Percentiles rank a stretch among this genome's conserved stretches.
Evolutionary conservation across 2,329 filamentous ascomycete species (phyloP).

Genomic region (Shiraia sp.): DNA sequence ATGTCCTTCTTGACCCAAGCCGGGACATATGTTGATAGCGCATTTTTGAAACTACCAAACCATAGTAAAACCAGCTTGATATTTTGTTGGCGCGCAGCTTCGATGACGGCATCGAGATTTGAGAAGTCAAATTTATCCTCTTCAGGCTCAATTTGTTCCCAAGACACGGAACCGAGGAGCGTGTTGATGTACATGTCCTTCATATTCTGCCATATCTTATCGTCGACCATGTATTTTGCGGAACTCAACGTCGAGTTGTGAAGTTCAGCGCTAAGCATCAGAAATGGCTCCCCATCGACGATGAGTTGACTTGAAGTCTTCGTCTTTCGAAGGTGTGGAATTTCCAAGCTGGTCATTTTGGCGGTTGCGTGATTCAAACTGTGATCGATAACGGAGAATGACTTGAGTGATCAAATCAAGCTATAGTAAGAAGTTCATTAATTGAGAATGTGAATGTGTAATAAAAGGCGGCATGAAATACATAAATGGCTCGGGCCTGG

Average conservation of each 20-base stretch:
- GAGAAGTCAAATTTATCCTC: slow-evolving; percentile 51
- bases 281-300: slow-evolving; percentile 51
- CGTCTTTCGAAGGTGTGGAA: slow-evolving; percentile 27
- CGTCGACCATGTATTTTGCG: slow-evolving; percentile 49
- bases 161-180: slow-evolving; percentile 50
- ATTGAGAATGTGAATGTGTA: too few relatives aligned
- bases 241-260: slow-evolving; percentile 55
- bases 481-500: too few relatives aligned
- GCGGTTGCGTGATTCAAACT: too few relatives aligned
- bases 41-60: slow-evolving; percentile 57
- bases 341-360: slow-evolving; percentile 18
- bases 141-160: slow-evolving; percentile 53
- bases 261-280: slow-evolving; percentile 51
- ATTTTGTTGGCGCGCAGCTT: slow-evolving; percentile 43
- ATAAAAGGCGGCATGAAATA: too few relatives aligned
- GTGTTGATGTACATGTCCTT: slow-evolving; percentile 50
- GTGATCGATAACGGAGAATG: too few relatives aligned
- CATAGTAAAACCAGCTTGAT: slow-evolving; percentile 50
- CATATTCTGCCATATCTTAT: slow-evolving; percentile 49
- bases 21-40: slow-evolving; percentile 31
- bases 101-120: slow-evolving; percentile 48
- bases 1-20: slow-evolving; percentile 39
- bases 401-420: too few relatives aligned
- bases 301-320: slow-evolving; percentile 44
- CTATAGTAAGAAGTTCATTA: too few relatives aligned